phyloP scores from a whole-genome alignment of 2,329 filamentous ascomycete genomes.

The Monosporascus sp. region DNA sequence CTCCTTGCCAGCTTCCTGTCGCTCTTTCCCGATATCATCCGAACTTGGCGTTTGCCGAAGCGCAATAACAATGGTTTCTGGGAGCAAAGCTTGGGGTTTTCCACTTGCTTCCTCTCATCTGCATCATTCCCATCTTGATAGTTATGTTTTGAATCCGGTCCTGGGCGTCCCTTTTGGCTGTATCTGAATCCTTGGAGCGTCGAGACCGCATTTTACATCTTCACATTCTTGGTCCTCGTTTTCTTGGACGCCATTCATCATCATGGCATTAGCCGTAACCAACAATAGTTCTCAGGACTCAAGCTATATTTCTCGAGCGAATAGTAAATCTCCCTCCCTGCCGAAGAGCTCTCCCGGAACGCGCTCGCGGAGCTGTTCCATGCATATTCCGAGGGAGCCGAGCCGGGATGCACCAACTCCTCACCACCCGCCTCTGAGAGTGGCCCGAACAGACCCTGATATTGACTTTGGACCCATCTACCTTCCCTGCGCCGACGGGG shows the following conservation, averaged over 20 bases:
- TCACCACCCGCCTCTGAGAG: slow-evolving; percentile 20
- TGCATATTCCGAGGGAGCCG: slow-evolving; percentile 32
- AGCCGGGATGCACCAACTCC: slow-evolving; percentile 31
- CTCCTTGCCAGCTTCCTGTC: not conserved
- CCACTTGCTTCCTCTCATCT: slow-evolving; percentile 8
- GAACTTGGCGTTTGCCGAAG: not conserved
- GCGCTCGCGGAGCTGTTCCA: slow-evolving; percentile 30
- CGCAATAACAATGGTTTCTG: not conserved
- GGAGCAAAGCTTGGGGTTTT: slow-evolving; percentile 8
- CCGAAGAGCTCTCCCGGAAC: slow-evolving; percentile 24
- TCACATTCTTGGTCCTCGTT: slow-evolving; percentile 27
- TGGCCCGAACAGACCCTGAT: slow-evolving; percentile 20
- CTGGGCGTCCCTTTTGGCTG: slow-evolving; percentile 23
- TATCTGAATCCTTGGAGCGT: slow-evolving; percentile 34
- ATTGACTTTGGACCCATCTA: slow-evolving; percentile 28
- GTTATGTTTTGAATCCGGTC: slow-evolving; percentile 35
- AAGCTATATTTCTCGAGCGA: slow-evolving; percentile 12
- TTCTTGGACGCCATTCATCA: slow-evolving; percentile 15
- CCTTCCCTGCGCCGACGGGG: slow-evolving; percentile 24
- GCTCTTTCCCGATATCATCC: not conserved
- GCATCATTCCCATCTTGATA: slow-evolving; percentile 23
- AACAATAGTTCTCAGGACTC: not conserved
- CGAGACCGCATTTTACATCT: slow-evolving; percentile 35
- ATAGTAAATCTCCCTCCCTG: slow-evolving; percentile 4
- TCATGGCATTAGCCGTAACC: slow-evolving; percentile 21